Base-by-base conservation (phyloP, 2,329 filamentous ascomycete genomes). In the Fusarium nurragi region DNA sequence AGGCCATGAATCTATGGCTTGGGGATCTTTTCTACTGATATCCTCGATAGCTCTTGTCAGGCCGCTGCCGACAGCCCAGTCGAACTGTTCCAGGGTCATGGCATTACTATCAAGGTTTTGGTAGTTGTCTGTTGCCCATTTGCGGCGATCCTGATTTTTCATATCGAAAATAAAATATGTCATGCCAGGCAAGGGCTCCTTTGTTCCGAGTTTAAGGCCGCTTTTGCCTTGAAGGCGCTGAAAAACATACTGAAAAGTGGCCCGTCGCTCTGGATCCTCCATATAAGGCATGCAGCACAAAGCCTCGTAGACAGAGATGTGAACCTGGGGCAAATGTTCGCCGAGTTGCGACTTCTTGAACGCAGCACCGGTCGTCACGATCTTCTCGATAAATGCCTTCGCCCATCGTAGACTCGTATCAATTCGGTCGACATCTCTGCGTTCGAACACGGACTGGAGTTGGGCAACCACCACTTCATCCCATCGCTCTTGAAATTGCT, bases 231-330 rank as follows among this genome's bases (percentile, higher is more conserved):
- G 78, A 3, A 96, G 88, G 21, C 93, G 84, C 67, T 87, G 83
- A 75, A 98, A 97, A 12, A 96, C 92, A 67, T 85, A 87, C 74
- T 97, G 91, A 74, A 98, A 97, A 65, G 88, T 74, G 1, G 74
- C 69, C 4, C 83, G 80, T 64, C 83, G 82, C 5, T 82, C 81
- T 2, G 83, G 79, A n/a, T 80, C 68, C 40, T 78, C 83, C 60
- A 97, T 82, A 73, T 96, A 93, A 1, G 90, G 84, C 67, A 93
- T 87, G 75, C 91, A 97, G 75, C 93, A 97, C 48, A 98, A 80
- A 0, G 91, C 90, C 75, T 98, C 94, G 71, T 96, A 97, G 26
- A 98, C 86, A 12, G 92, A 90, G 57, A 95, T 86, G 47, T 96
- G 85, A 8, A 92, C 87, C 25, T 86, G 80, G 3, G 84, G 79